Evolutionary conservation across 257 asterid species (phyloP).

Genomic region (Rhazya stricta): DNA sequence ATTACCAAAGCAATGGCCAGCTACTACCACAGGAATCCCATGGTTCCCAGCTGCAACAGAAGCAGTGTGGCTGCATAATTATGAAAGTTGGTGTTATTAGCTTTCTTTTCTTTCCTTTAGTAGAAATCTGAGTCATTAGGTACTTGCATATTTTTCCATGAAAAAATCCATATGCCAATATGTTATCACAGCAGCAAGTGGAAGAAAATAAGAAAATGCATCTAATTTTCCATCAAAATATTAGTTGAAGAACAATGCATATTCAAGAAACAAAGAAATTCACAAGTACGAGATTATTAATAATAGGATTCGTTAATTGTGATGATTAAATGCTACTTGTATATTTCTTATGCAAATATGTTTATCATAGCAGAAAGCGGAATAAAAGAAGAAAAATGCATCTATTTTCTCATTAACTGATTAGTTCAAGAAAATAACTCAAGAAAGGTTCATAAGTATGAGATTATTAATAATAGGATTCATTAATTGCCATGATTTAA

Average conservation of each 20-base stretch:
- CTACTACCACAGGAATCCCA: slow-evolving; percentile 82
- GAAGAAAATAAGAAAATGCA: background rate
- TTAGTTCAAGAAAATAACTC: too few relatives aligned
- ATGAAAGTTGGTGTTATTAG: slow-evolving; percentile 12
- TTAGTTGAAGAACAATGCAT: background rate
- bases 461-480: background rate
- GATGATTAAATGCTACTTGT: too few relatives aligned
- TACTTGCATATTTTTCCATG: background rate
- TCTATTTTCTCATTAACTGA: too few relatives aligned
- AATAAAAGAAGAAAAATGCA: too few relatives aligned
- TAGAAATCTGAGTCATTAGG: background rate
- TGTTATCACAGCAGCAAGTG: background rate
- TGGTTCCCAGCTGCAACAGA: slow-evolving; percentile 95
- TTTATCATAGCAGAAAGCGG: too few relatives aligned
- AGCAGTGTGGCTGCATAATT: slow-evolving; percentile 76
- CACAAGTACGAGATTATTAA: background rate
- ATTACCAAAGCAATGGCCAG: slow-evolving; percentile 88
- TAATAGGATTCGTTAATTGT: background rate
- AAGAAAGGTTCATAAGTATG: background rate
- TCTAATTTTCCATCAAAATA: background rate
- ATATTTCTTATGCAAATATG: too few relatives aligned
- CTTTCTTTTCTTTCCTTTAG: background rate
- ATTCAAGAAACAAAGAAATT: background rate
- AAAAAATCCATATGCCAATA: background rate
- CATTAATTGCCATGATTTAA: too few relatives aligned